phyloP scores from a whole-genome alignment of 768 basidiomycete genomes.

The Boletus barrowsii region DNA sequence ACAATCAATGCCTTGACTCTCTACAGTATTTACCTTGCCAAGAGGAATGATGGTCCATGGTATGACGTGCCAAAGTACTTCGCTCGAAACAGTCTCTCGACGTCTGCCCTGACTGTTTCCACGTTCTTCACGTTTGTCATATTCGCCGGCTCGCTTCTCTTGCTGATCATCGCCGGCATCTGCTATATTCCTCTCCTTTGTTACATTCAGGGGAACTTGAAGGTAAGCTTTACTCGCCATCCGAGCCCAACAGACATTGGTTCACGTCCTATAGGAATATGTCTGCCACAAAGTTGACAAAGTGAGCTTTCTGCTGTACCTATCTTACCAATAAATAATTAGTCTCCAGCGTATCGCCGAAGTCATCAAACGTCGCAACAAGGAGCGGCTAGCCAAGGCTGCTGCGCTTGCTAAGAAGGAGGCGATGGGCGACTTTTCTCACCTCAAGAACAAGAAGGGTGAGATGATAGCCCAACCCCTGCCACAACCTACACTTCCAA shows the following conservation, averaged over 20 bases:
- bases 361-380: conserved; percentile 88
- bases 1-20: conserved; percentile 97
- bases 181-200: conserved; percentile 92
- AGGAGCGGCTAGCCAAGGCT: conserved; percentile 79
- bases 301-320: conserved; percentile 40
- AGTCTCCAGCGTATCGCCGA: conserved; percentile 76
- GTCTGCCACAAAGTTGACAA: conserved; percentile 99
- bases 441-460: conserved; percentile 92
- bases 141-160: conserved; percentile 77
- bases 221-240: conserved; percentile 46
- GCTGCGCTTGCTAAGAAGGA: conserved; percentile 85
- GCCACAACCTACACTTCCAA: conserved; percentile 93
- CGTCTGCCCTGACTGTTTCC: conserved; percentile 80
- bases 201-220: conserved; percentile 95
- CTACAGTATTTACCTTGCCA: conserved; percentile 80
- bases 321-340: conserved; percentile 12
- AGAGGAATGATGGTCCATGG: conserved; percentile 50
- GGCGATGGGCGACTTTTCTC: conserved; percentile 86
- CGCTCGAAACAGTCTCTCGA: conserved; percentile 65
- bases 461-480: conserved; percentile 74
- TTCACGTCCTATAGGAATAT: conserved; percentile 64
- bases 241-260: neutral
- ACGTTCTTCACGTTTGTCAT: conserved; percentile 89
- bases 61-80: conserved; percentile 81
- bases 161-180: conserved; percentile 80